A percentile compares a stretch with the other conserved stretches of the same genome.
Conservation (phyloP, 176 grass and related monocot species). For the Oropetium thomaeum region DNA sequence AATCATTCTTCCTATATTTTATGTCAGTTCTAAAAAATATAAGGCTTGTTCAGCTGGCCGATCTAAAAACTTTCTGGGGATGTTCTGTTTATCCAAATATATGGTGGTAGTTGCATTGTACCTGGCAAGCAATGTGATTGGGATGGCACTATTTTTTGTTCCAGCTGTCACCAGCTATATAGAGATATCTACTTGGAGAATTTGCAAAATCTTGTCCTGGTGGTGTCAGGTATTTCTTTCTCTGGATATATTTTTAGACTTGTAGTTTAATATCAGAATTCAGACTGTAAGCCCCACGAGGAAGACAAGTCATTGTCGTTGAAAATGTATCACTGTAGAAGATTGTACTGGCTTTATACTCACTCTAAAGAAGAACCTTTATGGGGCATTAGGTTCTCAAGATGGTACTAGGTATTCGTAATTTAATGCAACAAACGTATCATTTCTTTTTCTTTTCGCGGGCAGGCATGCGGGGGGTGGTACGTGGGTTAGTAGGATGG, state of each 20-base stretch:
- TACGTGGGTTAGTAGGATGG: no score
- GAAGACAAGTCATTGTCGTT: no score
- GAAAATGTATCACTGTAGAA: no score
- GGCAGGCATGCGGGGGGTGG: no score
- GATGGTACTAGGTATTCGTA: no score
- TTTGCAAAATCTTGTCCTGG: constrained; percentile 85
- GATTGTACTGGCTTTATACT: no score
- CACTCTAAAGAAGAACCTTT: no score
- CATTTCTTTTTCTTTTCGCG: no score
- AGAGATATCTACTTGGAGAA: constrained; percentile 70
- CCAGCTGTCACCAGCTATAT: constrained; percentile 77
- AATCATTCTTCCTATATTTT: constrained; percentile 71
- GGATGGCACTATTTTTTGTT: constrained; percentile 90
- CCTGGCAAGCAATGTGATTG: constrained; percentile 72
- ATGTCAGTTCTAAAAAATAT: constrained; percentile 67
- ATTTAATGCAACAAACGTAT: no score
- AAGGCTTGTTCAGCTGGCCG: constrained; percentile 65
- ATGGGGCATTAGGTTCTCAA: no score
- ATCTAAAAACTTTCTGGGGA: constrained; percentile 49
- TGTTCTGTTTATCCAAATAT: constrained; percentile 81
- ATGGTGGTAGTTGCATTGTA: constrained; percentile 81
- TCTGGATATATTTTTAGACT: background rate
- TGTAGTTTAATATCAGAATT: constrained; percentile 18
- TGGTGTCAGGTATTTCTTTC: constrained; percentile 67
- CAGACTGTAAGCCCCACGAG: no score